These are phyloP conservation scores for Citeromyces siamensis DNA, from an alignment of 1,139 yeast species.

Conservation along the genomic window DNA sequence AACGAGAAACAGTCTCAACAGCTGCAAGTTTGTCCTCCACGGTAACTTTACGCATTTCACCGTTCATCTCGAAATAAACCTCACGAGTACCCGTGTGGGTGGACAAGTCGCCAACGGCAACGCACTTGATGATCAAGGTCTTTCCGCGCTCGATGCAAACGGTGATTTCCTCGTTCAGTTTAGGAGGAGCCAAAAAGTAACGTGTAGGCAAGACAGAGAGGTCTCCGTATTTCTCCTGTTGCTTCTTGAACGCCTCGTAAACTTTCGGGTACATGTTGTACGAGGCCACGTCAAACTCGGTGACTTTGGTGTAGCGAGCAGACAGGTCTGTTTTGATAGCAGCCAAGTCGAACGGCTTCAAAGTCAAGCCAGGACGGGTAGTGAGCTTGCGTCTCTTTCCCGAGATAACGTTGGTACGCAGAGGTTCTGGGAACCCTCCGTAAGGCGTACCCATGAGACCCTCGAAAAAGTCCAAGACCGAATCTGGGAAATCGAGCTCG, in stretches of 20 bases:
- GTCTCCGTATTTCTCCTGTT: slow-evolving; percentile 76
- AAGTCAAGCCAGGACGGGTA: slow-evolving; percentile 81
- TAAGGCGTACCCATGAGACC: slow-evolving; percentile 99
- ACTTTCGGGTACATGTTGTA: slow-evolving; percentile 98
- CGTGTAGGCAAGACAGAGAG: slow-evolving; percentile 88
- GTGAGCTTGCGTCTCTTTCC: slow-evolving; percentile 86
- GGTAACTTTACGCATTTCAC: slow-evolving; percentile 94
- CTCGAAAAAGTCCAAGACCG: slow-evolving; percentile 95
- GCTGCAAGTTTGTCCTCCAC: slow-evolving; percentile 82
- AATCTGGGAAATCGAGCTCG: slow-evolving; percentile 95
- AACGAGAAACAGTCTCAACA: slow-evolving; percentile 74
- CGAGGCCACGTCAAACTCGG: slow-evolving; percentile 86
- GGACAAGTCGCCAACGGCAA: slow-evolving; percentile 88
- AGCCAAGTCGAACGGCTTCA: slow-evolving; percentile 71
- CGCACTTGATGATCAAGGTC: slow-evolving; percentile 77
- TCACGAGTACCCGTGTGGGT: slow-evolving; percentile 84
- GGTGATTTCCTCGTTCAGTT: slow-evolving; percentile 75
- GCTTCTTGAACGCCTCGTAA: slow-evolving; percentile 72
- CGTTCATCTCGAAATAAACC: slow-evolving; percentile 94
- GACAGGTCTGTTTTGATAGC: slow-evolving; percentile 60
- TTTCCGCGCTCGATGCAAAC: slow-evolving; percentile 94
- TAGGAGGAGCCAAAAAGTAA: slow-evolving; percentile 78
- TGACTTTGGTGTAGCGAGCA: slow-evolving; percentile 47
- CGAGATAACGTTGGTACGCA: slow-evolving; percentile 77
- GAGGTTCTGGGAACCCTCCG: slow-evolving; percentile 99